Evolutionary conservation across 257 asterid genomes (phyloP), one percentile per base, ranked within the genome.

Genomic region (Jaltomata sinuosa): DNA sequence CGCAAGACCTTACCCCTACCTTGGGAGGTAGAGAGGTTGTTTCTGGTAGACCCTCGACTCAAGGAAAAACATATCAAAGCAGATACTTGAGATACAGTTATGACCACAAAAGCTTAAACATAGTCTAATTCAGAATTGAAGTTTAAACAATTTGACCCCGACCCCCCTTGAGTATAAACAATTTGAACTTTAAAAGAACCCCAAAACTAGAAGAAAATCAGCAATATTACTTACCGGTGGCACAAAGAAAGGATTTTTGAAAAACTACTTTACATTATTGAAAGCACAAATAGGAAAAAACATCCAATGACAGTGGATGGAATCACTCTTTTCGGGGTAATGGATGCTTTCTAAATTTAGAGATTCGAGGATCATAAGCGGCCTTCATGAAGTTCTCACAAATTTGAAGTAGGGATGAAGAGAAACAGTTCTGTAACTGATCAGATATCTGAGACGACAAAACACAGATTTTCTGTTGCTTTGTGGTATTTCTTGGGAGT

Each of bases 381-480:
- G 99, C 99, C 87, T 96, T 96, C 78, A 91, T 81, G 36, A 96
- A 90, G 87, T 96, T 96, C 90, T 96, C 98, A 87, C 98, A 94
- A 85, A 96, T 88, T 85, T 96, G 98, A 87, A 98, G 99, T 86
- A 96, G 91, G 71, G 98, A 94, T 85, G 98, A 93, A 83, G 98
- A 93, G 90, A 96, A 96, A 87, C 97, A 97, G 91, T 97, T 89
- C 94, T 92, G 94, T 91, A 96, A 86, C 91, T 96, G 99, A 92
- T 96, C 99, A 85, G 98, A 92, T 91, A 96, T 91, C 99, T 96
- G 97, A 81, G 80, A 89, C 25, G 76, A 85, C 84, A 52, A 72
- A 69, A 80, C 71, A 42, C n/a, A 40, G 7, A 71, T 5, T 69
- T 69, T 11, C 11, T 2, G 1, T 22, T 71, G 21, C 79, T 71